Conservation (phyloP, 768 basidiomycete species). For the Austroboletus festivus region DNA sequence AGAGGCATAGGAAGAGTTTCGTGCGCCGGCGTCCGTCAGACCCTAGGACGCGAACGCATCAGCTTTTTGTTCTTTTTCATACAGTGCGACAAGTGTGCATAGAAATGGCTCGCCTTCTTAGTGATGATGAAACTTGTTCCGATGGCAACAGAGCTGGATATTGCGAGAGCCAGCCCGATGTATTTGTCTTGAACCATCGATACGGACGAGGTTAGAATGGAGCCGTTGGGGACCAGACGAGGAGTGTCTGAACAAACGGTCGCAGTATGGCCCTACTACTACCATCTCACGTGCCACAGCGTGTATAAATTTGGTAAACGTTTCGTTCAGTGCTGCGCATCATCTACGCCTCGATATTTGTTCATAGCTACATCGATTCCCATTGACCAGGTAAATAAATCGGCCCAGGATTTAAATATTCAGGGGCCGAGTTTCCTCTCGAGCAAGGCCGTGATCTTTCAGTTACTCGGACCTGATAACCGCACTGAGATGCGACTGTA, state of each 20-base stretch:
- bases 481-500: too few species aligned
- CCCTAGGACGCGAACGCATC: constrained; percentile 49
- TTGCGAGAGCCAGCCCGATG: constrained; percentile 86
- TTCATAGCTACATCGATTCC: too few species aligned
- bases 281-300: constrained; percentile 18
- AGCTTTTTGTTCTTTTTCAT: constrained; percentile 11
- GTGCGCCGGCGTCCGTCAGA: constrained; percentile 77
- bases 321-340: neutral
- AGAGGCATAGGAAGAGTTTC: constrained; percentile 44
- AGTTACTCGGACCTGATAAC: too few species aligned
- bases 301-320: constrained; percentile 12
- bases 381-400: too few species aligned
- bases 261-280: neutral
- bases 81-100: neutral
- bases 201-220: constrained; percentile 1
- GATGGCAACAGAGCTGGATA: constrained; percentile 82
- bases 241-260: constrained; percentile 1
- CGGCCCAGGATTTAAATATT: too few species aligned
- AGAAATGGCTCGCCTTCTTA: constrained; percentile 71
- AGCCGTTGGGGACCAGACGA: too few species aligned
- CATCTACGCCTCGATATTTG: too few species aligned
- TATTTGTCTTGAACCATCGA: constrained; percentile 90
- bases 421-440: too few species aligned
- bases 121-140: constrained; percentile 98
- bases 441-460: too few species aligned